Percentiles rank a stretch among this genome's conserved stretches.
Conservation (phyloP, 116 monocot genomes). For the Zostera marina region DNA sequence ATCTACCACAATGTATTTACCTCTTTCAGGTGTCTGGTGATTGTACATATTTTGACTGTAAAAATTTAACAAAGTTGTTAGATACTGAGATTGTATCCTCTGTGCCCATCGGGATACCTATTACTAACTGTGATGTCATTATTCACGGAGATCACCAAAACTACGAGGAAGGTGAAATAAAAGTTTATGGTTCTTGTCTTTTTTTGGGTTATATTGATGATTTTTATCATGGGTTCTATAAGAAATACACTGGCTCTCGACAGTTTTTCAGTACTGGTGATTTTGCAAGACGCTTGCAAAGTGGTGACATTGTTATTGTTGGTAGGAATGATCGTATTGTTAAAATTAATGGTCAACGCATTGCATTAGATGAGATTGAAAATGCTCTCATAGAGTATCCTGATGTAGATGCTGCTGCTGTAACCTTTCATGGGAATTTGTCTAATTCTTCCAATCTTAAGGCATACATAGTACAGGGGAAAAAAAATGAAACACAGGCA, state of each 20-base stretch:
- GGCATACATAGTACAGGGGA: conserved; percentile 40
- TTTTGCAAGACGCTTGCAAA: conserved; percentile 48
- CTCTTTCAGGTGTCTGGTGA: conserved; percentile 67
- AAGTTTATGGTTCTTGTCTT: conserved; percentile 64
- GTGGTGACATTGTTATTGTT: conserved; percentile 54
- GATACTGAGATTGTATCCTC: conserved; percentile 24
- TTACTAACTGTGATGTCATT: conserved; percentile 50
- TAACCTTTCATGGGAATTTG: conserved; percentile 24
- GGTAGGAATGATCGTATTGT: conserved; percentile 73
- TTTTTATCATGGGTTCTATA: conserved; percentile 6
- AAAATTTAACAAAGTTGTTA: conserved; percentile 43
- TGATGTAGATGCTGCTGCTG: conserved; percentile 55
- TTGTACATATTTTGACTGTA: conserved; percentile 84
- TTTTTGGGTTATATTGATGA: conserved; percentile 58
- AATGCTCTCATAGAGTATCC: conserved; percentile 46
- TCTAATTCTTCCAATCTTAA: conserved; percentile 13
- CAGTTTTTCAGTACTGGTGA: conserved; percentile 69
- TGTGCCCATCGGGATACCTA: conserved; percentile 84
- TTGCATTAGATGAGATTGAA: conserved; percentile 80
- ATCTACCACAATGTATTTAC: background rate
- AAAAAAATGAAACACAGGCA: conserved; percentile 5
- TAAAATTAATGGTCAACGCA: conserved; percentile 74
- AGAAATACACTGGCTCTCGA: conserved; percentile 4
- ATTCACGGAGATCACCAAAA: conserved; percentile 21
- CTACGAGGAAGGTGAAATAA: conserved; percentile 48